Evolutionary conservation across 352 stramenopile species (phyloP).

Genomic region (Phytophthora sansomeana): DNA sequence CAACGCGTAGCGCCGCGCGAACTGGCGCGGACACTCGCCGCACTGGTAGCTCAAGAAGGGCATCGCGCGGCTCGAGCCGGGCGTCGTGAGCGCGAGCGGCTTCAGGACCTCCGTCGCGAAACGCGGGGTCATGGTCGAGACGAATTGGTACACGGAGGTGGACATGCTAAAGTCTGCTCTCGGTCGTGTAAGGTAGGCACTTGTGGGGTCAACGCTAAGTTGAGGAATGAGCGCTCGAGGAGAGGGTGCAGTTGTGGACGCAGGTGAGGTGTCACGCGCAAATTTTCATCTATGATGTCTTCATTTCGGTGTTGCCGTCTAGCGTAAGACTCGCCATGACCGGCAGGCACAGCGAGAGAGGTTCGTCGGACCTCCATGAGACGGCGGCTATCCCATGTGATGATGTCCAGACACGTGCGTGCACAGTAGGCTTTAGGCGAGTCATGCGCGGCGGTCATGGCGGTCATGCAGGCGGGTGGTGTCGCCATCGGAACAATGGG

Average conservation of each 20-base stretch:
- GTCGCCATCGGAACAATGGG: neutral
- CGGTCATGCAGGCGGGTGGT: neutral
- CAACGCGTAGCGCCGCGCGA: constrained; percentile 49
- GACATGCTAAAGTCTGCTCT: constrained; percentile 22
- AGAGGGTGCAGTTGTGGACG: neutral
- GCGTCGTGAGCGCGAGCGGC: constrained; percentile 15
- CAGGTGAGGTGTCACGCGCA: neutral
- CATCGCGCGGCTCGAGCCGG: constrained; percentile 4
- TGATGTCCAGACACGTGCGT: constrained; percentile 5
- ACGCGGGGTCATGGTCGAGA: constrained; percentile 30
- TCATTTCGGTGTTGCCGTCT: constrained; percentile 33
- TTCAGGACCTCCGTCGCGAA: constrained; percentile 30
- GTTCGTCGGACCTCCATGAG: constrained; percentile 13
- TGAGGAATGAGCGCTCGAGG: constrained; percentile 27
- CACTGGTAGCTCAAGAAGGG: constrained; percentile 39
- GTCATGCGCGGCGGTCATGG: constrained; percentile 11
- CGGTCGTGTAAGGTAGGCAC: constrained; percentile 5
- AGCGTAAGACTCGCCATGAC: constrained; percentile 20
- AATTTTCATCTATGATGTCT: constrained; percentile 22
- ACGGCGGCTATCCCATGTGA: constrained; percentile 15
- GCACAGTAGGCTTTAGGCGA: constrained; percentile 7
- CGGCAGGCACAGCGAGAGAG: constrained; percentile 1
- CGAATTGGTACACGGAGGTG: constrained; percentile 39
- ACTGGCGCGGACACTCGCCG: constrained; percentile 40
- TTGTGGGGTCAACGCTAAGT: constrained; percentile 40